A percentile compares a stretch with the other conserved stretches of the same genome.
Evolutionary conservation across 371 early-diverging fungal genomes (phyloP).

Genomic region (Rhizopus microsporus): DNA sequence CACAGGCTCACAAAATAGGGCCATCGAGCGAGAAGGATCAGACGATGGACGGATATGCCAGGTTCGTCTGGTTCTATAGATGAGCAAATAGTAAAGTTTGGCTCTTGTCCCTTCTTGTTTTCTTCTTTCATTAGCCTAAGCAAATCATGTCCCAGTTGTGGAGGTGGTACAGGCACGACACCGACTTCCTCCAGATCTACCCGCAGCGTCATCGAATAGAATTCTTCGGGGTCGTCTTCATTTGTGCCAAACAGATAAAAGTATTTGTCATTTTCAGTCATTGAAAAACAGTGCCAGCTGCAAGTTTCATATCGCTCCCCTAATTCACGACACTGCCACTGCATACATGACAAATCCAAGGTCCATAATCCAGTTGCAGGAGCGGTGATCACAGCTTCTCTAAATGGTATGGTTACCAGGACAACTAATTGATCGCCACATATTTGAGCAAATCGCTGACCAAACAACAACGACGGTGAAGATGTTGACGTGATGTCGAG

Average conservation of each 20-base stretch:
- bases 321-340: conserved; percentile 64
- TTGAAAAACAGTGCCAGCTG: conserved; percentile 71
- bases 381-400: conserved; percentile 25
- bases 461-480: conserved; percentile 56
- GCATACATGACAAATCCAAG: conserved; percentile 60
- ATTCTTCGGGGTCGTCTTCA: conserved; percentile 60
- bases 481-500: conserved; percentile 54
- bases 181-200: conserved; percentile 66
- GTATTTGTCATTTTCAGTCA: conserved; percentile 54
- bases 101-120: conserved; percentile 31
- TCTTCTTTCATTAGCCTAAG: conserved; percentile 45
- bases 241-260: conserved; percentile 64
- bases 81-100: conserved; percentile 63
- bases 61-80: conserved; percentile 33
- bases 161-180: conserved; percentile 55
- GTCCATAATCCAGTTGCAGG: conserved; percentile 63
- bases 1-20: conserved; percentile 62
- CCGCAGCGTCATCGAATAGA: conserved; percentile 54
- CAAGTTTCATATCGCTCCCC: conserved; percentile 49
- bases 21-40: conserved; percentile 66
- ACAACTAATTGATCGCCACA: conserved; percentile 67
- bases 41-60: conserved; percentile 47
- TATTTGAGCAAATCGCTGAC: conserved; percentile 69
- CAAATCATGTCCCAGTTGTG: conserved; percentile 58
- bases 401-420: conserved; percentile 55